Base-by-base conservation (phyloP, 2,329 filamentous ascomycete genomes). In the Claviceps sp. region DNA sequence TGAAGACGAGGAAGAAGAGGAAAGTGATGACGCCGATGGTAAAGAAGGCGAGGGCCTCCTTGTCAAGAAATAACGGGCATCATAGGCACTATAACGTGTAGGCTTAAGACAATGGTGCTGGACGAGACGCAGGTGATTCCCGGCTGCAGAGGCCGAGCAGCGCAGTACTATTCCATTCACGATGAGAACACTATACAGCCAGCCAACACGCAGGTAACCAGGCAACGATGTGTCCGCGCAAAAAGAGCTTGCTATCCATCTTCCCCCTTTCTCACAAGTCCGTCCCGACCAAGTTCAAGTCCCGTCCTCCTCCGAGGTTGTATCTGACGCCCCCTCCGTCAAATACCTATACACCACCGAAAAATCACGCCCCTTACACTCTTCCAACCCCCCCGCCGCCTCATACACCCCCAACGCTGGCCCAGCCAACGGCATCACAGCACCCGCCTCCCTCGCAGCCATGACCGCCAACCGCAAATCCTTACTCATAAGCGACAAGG, bases 331-430 rank as follows among this genome's bases (percentile, higher is more conserved):
- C 59, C 76, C 72, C 2, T 78, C 76, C 0, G 75, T 77, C 43
- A 89, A 61, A 70, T 84, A 87, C 60, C 83, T 75, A 65, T 90
- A 93, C 8, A 93, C 81, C 7, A 91, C 85, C 0, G 85, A 89
- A 66, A 93, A 93, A 63, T 93, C 87, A 54, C 83, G 78, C 1
- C 85, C 84, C 56, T 78, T 77, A 62, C 79, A 85, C 46, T 65
- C 62, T 51, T 86, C 78, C 48, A 74, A 71, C 58, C 75, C 67
- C 63, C 84, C 81, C 0, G 84, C 82, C 30, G 72, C 70, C 56
- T 82, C 79, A 60, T 93, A 93, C 6, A 91, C 78, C 47, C 77
- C 72, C 40, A 71, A 74, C 1, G 85, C 85, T 58, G 72, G 73
- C 9, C 76, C 72, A 0, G 78, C 85, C 42, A 91, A 69, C 58